Percentiles rank a stretch among this genome's conserved stretches.
Conservation (phyloP, 2,329 filamentous ascomycete genomes). For the Claviceps sp. region DNA sequence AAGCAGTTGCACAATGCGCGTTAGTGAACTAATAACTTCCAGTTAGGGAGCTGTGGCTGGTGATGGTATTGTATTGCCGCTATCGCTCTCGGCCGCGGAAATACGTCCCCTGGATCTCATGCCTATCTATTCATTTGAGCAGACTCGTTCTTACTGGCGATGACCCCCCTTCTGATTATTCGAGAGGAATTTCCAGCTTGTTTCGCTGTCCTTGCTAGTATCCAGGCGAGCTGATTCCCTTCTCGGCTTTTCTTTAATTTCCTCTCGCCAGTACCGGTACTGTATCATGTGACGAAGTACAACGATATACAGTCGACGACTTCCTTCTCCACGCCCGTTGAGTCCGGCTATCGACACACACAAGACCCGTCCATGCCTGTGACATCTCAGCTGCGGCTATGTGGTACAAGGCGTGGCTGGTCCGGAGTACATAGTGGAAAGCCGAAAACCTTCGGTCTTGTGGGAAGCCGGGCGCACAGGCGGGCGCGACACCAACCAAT, state of each 20-base stretch:
- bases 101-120: not conserved
- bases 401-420: constrained; percentile 1
- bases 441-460: constrained; percentile 9
- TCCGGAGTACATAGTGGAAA: not conserved
- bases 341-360: not conserved
- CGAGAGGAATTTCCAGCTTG: not conserved
- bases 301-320: not conserved
- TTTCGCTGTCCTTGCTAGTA: not conserved
- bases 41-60: not conserved
- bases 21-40: not conserved
- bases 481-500: not conserved
- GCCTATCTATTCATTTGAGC: not conserved
- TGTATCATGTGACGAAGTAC: not conserved
- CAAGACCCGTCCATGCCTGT: not conserved
- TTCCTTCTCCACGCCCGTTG: not conserved
- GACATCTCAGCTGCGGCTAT: not conserved
- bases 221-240: not conserved
- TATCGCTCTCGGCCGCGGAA: not conserved
- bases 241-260: not conserved
- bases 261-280: not conserved
- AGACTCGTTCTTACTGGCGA: not conserved
- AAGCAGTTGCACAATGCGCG: too few species aligned
- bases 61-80: not conserved
- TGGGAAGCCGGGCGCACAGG: not conserved
- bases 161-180: not conserved